Percentiles rank a stretch among this genome's conserved stretches.
Evolutionary conservation across 305 asterid species (phyloP).

Genomic region (Salvia sclarea): DNA sequence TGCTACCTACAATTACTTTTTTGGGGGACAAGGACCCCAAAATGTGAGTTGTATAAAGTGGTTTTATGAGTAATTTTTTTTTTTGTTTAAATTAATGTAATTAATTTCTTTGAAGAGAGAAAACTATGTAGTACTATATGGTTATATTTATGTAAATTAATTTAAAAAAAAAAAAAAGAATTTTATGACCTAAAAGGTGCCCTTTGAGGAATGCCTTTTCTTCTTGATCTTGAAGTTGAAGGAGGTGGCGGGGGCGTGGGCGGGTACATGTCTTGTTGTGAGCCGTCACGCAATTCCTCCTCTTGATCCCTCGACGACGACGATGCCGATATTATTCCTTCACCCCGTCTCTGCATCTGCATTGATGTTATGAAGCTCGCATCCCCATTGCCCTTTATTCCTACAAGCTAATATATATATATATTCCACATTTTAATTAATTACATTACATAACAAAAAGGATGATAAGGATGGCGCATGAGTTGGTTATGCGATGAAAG

Average conservation of each 20-base stretch:
- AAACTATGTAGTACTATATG: not conserved
- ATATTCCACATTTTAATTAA: not conserved
- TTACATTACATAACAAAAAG: constrained; percentile 28
- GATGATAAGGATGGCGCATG: constrained; percentile 45
- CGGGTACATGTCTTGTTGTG: constrained; percentile 85
- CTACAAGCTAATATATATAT: constrained; percentile 58
- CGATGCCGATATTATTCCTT: constrained; percentile 41
- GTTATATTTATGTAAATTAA: not conserved
- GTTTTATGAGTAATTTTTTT: not conserved
- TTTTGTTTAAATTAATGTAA: no score
- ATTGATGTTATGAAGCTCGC: constrained; percentile 62
- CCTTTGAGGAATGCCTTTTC: constrained; percentile 95
- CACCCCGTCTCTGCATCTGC: no score
- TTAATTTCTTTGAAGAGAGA: constrained; percentile 4
- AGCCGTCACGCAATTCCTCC: constrained; percentile 81
- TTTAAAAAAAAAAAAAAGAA: not conserved
- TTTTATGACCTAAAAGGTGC: constrained; percentile 89
- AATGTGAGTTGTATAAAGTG: constrained; percentile 59
- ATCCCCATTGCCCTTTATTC: constrained; percentile 80
- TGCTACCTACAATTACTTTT: constrained; percentile 23
- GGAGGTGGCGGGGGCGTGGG: constrained; percentile 86
- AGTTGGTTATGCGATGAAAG: constrained; percentile 47
- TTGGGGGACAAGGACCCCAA: constrained; percentile 47
- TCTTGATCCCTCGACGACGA: constrained; percentile 26
- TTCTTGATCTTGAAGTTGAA: constrained; percentile 73